phyloP scores from a whole-genome alignment of 331 rosid species.

The Stylosanthes scabra region DNA sequence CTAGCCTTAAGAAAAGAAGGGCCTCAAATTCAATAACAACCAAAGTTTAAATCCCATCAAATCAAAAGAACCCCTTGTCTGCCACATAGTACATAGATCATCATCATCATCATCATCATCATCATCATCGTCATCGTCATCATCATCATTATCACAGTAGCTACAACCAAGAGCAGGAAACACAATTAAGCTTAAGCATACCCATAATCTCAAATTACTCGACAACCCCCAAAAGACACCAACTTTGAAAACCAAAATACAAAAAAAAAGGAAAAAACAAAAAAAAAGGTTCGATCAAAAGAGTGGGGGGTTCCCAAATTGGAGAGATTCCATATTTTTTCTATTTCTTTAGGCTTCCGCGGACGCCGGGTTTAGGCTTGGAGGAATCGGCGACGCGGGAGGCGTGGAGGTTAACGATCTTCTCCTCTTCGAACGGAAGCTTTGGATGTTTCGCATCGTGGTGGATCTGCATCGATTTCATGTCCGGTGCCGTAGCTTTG shows the following conservation, averaged over 20 bases:
- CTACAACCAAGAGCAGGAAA: neutral
- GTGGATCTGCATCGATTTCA: constrained; percentile 96
- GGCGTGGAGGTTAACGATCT: constrained; percentile 66
- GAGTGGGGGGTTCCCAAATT: no score
- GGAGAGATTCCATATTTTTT: neutral
- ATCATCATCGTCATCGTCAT: constrained; percentile 19
- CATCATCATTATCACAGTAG: neutral
- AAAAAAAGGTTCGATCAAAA: neutral
- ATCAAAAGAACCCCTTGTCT: constrained; percentile 25
- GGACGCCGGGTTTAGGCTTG: constrained; percentile 78
- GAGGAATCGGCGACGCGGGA: constrained; percentile 35
- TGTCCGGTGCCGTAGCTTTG: constrained; percentile 88
- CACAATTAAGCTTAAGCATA: constrained; percentile 29
- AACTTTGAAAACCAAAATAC: neutral
- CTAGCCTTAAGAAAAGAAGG: constrained; percentile 35
- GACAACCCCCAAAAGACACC: constrained; percentile 14
- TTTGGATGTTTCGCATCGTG: constrained; percentile 92
- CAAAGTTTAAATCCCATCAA: neutral
- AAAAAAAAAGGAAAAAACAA: neutral
- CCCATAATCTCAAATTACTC: constrained; percentile 33
- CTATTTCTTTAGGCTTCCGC: constrained; percentile 86
- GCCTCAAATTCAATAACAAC: constrained; percentile 7
- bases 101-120: constrained; percentile 26
- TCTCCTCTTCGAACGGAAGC: constrained; percentile 75
- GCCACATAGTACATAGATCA: neutral